Evolutionary conservation across 768 basidiomycete species (phyloP).

Genomic region (Naganishia vishniacii): DNA sequence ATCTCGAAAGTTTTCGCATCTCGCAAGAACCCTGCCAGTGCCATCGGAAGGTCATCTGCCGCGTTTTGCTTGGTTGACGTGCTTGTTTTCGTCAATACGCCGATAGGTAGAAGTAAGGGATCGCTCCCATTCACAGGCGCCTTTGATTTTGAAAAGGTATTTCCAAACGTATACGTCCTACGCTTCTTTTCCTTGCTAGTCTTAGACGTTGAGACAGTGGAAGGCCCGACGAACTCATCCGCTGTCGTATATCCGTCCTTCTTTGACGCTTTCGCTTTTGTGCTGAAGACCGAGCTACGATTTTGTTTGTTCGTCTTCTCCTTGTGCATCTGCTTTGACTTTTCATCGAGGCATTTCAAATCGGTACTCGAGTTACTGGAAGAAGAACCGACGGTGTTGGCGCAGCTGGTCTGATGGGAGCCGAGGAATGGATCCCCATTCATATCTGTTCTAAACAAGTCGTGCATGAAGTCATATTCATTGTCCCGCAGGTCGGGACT

Average conservation of each 20-base stretch:
- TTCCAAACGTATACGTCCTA: slow-evolving; percentile 5
- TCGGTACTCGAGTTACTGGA: slow-evolving; percentile 15
- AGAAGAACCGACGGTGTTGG: background rate
- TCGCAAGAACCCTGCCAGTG: slow-evolving; percentile 63
- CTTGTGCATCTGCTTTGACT: background rate
- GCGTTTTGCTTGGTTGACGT: background rate
- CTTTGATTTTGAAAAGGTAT: background rate
- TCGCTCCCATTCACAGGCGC: background rate
- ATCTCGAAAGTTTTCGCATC: slow-evolving; percentile 67
- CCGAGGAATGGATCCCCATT: background rate
- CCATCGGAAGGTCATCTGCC: slow-evolving; percentile 56
- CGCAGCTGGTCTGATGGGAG: background rate
- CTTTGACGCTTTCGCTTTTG: background rate
- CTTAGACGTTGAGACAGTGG: background rate
- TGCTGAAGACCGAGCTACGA: slow-evolving; percentile 5
- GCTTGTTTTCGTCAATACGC: background rate
- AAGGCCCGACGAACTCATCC: background rate
- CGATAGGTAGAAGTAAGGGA: background rate
- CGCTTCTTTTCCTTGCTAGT: background rate
- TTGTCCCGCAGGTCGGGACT: slow-evolving; percentile 8
- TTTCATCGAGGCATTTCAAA: background rate
- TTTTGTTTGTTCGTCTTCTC: slow-evolving; percentile 11
- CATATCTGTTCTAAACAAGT: background rate
- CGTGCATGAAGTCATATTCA: slow-evolving; percentile 13
- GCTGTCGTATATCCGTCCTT: slow-evolving; percentile 19